Base-by-base conservation (phyloP, 2,329 filamentous ascomycete species). In the Ophiostoma perfectum region DNA sequence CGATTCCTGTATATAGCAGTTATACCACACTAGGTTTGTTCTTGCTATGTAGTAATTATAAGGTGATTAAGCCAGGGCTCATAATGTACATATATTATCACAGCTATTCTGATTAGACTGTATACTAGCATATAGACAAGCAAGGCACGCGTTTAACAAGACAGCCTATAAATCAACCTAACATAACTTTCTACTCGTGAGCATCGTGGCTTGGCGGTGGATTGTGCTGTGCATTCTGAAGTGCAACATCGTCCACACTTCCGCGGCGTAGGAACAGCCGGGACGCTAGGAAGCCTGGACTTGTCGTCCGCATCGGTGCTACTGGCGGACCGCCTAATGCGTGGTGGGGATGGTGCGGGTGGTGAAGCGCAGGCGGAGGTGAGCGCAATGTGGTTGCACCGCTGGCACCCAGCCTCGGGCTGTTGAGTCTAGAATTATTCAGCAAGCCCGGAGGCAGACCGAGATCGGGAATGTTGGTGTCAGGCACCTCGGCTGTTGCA, bases 401-500 rank as follows among this genome's bases (percentile, higher is more conserved):
- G 14, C 36, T 39, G 60, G n/a, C 39, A 18, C 9, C 11, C 11
- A 60, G 36, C n/a, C 55, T 60, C 11, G 55, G 27, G 49, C 74
- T 69, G 69, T 75, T 74, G 64, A 41, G 67, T 62, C 16, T 70
- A 71, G 60, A 71, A 70, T 71, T 74, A 16, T 76, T 79, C 69
- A 86, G 77, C 49, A 88, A 77, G 2, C 82, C 82, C 1, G 85
- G 86, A 58, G 85, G 85, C 70, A 89, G 73, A 2, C 86, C 86
- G 36, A 89, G 75, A 2, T 80, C 78, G 0, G 87, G 87, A 38
- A 89, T 89, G 72, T 81, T 84, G 18, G 81, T 81, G 72, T 89
- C 86, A 1, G 84, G 80, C 16, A 87, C 79, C 38, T 67, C 47
- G 77, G 75, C 16, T 79, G 79, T 41, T 81, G 76, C 14, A 8